Base-by-base conservation (phyloP, 2,329 filamentous ascomycete species). In the Fusarium concolor region DNA sequence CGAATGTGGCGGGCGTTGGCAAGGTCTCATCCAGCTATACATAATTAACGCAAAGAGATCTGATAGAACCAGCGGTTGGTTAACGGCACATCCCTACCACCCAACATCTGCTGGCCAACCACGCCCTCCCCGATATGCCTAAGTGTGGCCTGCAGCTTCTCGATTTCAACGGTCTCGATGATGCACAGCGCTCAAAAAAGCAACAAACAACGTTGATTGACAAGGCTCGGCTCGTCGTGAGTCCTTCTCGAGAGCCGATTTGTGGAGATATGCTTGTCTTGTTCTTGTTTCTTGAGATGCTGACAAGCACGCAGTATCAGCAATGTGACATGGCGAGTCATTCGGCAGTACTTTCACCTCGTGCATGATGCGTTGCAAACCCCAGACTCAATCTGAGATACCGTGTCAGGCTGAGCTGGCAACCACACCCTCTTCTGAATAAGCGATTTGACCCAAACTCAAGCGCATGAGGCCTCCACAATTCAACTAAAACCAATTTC, bases 151-250 rank as follows among this genome's bases (percentile, higher is more conserved):
- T 72, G 71, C 71, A 72, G 69, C 58, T 54, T 58, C 52, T 70
- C 66, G 71, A 71, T 67, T 64, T 64, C 62, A 74, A 72, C 67
- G 69, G 71, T 50, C 56, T 52, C 59, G 59, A 59, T 64, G 56
- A 69, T 72, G 67, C 68, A 72, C 57, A 53, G 46, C 43, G 65
- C 71, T 65, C 65, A 43, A 68, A 69, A 68, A 67, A 63, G 67
- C 60, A 68, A 63, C 56, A 42, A 56, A 46, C 42, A 60, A 45
- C 33, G 14, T 50, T 43, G 35, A 33, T 46, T 50, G 35, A 38
- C 45, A 42, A 58, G 35, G 38, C 50, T 58, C 45, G 59, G 59
- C 59, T 56, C 56, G 61, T 56, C 63, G 38, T 35, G 54, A 47
- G 31, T 35, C 44, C 43, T 68, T 58, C 37, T 56, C 22, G 26